Base-by-base conservation (phyloP, 176 grass and related monocot species). In the Puya raimondii region DNA sequence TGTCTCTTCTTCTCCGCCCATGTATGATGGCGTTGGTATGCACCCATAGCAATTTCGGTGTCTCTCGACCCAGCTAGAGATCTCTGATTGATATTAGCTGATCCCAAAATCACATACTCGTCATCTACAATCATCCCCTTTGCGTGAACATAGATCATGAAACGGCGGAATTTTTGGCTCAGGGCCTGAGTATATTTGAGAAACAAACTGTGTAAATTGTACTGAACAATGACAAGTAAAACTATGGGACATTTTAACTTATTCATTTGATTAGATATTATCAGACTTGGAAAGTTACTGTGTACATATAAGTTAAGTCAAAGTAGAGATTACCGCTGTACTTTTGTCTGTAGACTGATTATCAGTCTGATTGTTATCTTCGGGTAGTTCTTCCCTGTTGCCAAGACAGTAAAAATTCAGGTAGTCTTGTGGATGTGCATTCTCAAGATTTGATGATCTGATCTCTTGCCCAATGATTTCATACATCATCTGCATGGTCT, bases 401-500 rank as follows among this genome's bases (percentile, higher is more conserved):
- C 93, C 93, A 23, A 97, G 86, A 71, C 89, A 97, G 80, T 81
- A 97, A 69, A 97, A 97, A 83, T 97, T 99, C 67, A 99, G 81
- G 76, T 99, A 99, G 76, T 97, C 84, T 71, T 92, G 76, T 57
- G 82, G 89, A 70, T 86, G 66, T 51, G 58, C 72, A 84, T 89
- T 65, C 67, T 82, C 58, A 76, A 78, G 74, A 70, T 90, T 87
- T 79, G 81, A 84, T 51, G 82, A 71, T 80, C 84, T 93, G 69
- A 99, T 84, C 78, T 99, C 89, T n/a, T 84, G 64, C 27, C 78
- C 94, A 25, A 99, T 83, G 72, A 93, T 87, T 68, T 50, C 68
- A 70, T 99, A 99, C 94, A 99, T 99, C 94, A 99, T 88, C 66
- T 88, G 84, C 77, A 99, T 99, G 76, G 94, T 99, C 72, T 99